Percentiles rank a stretch among this genome's conserved stretches.
Conservation (phyloP, 306 rosid species). For the Rosa rugosa region DNA sequence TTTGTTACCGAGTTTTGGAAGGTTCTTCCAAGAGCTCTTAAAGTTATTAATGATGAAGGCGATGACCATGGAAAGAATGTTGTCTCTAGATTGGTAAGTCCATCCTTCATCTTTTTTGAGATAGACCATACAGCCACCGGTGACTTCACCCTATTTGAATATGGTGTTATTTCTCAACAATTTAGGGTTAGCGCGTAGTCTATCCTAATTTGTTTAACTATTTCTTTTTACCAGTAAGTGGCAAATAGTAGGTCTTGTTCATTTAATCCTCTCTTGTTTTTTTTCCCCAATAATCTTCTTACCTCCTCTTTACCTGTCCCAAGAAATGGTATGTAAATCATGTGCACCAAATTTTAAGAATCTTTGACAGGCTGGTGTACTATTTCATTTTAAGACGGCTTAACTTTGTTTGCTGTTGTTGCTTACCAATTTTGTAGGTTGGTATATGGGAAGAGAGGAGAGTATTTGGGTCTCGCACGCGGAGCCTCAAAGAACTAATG, state of each 20-base stretch:
- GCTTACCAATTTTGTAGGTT: constrained; percentile 49
- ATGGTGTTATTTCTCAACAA: background rate
- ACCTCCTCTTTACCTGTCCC: constrained; percentile 6
- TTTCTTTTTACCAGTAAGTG: background rate
- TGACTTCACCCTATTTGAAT: background rate
- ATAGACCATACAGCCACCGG: background rate
- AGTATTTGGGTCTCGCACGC: constrained; percentile 78
- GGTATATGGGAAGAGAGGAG: constrained; percentile 87
- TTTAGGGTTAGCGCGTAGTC: background rate
- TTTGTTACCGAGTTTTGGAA: constrained; percentile 90
- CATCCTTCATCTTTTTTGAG: constrained; percentile 1
- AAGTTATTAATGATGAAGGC: constrained; percentile 55
- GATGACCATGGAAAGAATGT: constrained; percentile 57
- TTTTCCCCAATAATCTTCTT: background rate
- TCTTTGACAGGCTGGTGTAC: background rate
- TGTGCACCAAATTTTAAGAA: background rate
- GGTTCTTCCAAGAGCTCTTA: constrained; percentile 80
- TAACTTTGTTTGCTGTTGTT: constrained; percentile 18
- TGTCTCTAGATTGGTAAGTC: constrained; percentile 72
- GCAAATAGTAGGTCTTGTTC: background rate
- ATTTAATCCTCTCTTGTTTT: background rate
- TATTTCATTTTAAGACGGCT: constrained; percentile 4
- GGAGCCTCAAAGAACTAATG: constrained; percentile 69
- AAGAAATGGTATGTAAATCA: constrained; percentile 1
- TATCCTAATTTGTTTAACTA: background rate